Evolutionary conservation across 768 basidiomycete species (phyloP), one percentile per base, ranked within the genome.

Genomic region (Punctularia strigosozonata): DNA sequence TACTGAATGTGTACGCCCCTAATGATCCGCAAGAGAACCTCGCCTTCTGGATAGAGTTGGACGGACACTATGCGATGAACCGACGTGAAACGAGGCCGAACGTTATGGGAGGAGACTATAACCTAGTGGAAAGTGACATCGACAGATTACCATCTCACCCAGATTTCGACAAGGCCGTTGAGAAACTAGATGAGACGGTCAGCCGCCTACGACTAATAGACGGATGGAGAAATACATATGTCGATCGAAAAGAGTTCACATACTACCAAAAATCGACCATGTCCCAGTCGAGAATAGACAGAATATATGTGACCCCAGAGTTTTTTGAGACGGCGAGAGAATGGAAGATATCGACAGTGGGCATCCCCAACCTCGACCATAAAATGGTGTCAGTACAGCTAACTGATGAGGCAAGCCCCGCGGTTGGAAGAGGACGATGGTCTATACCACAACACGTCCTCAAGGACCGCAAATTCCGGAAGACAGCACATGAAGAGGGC

Each of bases 201-300:
- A 18, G 12, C 2, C 8, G 20, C 2, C 26, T 49, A 1, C 4
- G 26, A 1, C 34, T 52, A 3, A 31, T 32, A n/a, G 50, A 52
- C 30, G 47, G 46, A 6, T 52, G 47, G 47, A 36, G 50, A 17
- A 4, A 19, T 5, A 23, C 8, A 6, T n/a, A 38, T 38, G 40
- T 45, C 4, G 20, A 10, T 18, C 14, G 18, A 4, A 7, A 20
- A 5, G 8, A 8, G 15, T 44, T 24, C 35, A 41, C 46, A 5
- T 44, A 25, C 39, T n/a, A 30, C 12, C 10, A 19, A 34, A 34
- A 19, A 8, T 10, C 33, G 12, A 13, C 33, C 10, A 34, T 34
- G 8, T 13, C 33, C 10, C 33, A 34, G 22, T 62, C 62, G 1
- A 32, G 61, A 4, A 50, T 34, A 20, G 33, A 34, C 33, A 34